Evolutionary conservation across 495 filamentous ascomycete genomes (phyloP).

Genomic region (Cairneyella variabilis): DNA sequence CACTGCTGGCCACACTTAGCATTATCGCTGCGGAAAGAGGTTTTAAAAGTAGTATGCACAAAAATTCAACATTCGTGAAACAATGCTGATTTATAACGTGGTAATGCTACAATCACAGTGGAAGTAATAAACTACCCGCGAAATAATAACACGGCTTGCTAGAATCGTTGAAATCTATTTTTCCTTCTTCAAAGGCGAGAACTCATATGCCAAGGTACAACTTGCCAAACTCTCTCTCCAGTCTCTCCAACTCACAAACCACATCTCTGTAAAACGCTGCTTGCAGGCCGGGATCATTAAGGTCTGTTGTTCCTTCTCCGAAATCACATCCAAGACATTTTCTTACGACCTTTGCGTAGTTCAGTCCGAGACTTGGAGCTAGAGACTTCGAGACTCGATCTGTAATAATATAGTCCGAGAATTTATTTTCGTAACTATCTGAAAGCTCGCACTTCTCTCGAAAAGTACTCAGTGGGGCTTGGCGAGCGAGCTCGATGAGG

Average conservation of each 20-base stretch:
- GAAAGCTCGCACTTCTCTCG: neutral
- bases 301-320: constrained; percentile 27
- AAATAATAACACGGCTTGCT: no score
- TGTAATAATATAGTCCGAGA: constrained; percentile 31
- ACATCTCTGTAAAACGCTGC: constrained; percentile 32
- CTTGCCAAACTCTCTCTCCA: constrained; percentile 22
- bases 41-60: no score
- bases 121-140: no score
- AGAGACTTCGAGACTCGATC: constrained; percentile 20
- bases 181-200: neutral
- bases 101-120: no score
- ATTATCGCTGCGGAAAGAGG: no score
- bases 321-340: constrained; percentile 39
- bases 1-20: no score
- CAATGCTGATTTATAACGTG: no score
- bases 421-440: constrained; percentile 9
- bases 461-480: constrained; percentile 18
- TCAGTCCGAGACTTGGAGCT: constrained; percentile 13
- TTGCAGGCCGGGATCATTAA: constrained; percentile 29
- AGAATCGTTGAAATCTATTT: no score
- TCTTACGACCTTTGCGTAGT: constrained; percentile 30
- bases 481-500: constrained; percentile 29
- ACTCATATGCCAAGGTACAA: constrained; percentile 10
- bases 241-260: constrained; percentile 30
- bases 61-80: no score